Evolutionary conservation across 2,329 filamentous ascomycete genomes (phyloP), one percentile per base, ranked within the genome.

Genomic region (Arthrocladium fulminans): DNA sequence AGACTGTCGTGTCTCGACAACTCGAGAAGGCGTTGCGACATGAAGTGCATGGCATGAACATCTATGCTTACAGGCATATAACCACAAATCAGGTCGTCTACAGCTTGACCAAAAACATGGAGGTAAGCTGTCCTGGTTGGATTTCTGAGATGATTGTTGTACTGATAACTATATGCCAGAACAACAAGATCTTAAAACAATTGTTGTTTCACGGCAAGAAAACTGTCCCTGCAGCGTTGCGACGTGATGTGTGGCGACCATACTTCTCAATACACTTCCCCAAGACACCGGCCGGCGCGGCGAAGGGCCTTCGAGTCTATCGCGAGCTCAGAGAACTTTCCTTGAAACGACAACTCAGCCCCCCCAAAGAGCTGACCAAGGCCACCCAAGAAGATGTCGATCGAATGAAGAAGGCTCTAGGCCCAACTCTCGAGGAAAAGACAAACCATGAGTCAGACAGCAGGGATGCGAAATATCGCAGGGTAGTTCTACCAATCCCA

Each of bases 31-130:
- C 72, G 24, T 61, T 74, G 51, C 67, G 69, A 47, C 66, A 69
- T 47, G 56, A 73, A 47, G 64, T 63, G 3, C 73, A 77, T 55
- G 79, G 79, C 51, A 70, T 74, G 58, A 72, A 79, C 63, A 80
- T 83, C 59, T 83, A 78, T 63, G 73, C 75, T 59, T 83, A 80
- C 65, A 72, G 72, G 58, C 73, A 83, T 61, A 67, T 78, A 56
- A 71, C 73, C 53, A 81, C 79, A 29, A 79, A 81, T 51, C 80
- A 83, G 64, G 74, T 82, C 54, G 67, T 83, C 47, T 83, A 83
- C 64, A 81, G 79, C 19, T 64, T 83, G 54, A 72, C 71, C 34
- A 72, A 74, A 45, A 68, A 71, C 45, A 61, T 82, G 39, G 69
- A 79, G 54, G 78, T 80, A 66, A 55, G 69, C n/a, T 49, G 24